These are phyloP conservation scores for Tulasnella sp. DNA, from an alignment of 768 basidiomycete genomes.

Conservation along the genomic window DNA sequence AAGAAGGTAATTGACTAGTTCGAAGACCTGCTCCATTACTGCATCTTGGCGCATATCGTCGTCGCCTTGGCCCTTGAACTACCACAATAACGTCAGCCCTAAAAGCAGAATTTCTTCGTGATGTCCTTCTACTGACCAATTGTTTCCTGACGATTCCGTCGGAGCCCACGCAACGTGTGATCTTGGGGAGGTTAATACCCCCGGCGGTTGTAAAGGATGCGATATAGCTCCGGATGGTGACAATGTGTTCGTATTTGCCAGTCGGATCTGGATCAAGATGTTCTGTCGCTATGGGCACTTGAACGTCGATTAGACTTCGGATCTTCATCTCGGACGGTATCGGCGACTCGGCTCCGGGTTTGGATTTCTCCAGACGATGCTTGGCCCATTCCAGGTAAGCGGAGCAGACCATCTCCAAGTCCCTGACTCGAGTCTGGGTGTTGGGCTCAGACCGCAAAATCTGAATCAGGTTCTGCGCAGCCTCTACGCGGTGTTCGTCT, in stretches of 20 bases:
- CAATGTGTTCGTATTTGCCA: slow-evolving; percentile 66
- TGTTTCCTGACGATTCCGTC: slow-evolving; percentile 73
- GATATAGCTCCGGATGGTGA: slow-evolving; percentile 70
- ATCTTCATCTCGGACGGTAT: slow-evolving; percentile 57
- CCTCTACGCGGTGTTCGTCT: slow-evolving; percentile 62
- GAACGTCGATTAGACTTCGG: slow-evolving; percentile 54
- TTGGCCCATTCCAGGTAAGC: slow-evolving; percentile 78
- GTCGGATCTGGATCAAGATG: slow-evolving; percentile 70
- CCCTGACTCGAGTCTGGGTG: slow-evolving; percentile 49
- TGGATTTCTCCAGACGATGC: slow-evolving; percentile 53
- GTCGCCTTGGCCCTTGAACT: slow-evolving; percentile 91
- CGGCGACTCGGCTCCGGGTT: slow-evolving; percentile 39
- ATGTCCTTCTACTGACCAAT: slow-evolving; percentile 57
- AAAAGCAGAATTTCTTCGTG: neutral
- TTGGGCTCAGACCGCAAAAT: slow-evolving; percentile 53
- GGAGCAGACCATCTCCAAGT: slow-evolving; percentile 62
- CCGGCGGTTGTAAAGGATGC: slow-evolving; percentile 65
- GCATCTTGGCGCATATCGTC: slow-evolving; percentile 97
- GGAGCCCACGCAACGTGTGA: slow-evolving; percentile 67
- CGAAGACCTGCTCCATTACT: slow-evolving; percentile 98
- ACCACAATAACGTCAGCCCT: slow-evolving; percentile 14
- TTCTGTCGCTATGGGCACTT: slow-evolving; percentile 83
- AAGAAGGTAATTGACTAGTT: slow-evolving; percentile 81
- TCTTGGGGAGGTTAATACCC: slow-evolving; percentile 83
- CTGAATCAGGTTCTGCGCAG: slow-evolving; percentile 66